Percentiles rank a stretch among this genome's conserved stretches.
phyloP scores from a whole-genome alignment of 768 basidiomycete genomes.

The Dioszegia crocea region DNA sequence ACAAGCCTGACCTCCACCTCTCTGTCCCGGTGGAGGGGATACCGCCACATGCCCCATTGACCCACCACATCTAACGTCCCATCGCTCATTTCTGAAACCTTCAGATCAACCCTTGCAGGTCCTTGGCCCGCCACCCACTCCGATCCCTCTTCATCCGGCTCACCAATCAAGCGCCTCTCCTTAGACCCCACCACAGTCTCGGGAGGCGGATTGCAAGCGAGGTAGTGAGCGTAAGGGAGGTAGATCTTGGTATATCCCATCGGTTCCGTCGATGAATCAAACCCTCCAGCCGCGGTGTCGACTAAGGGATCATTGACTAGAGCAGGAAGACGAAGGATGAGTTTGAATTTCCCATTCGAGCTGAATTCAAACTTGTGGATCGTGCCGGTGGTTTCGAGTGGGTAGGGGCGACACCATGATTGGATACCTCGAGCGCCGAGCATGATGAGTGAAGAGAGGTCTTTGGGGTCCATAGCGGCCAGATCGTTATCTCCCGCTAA shows the following conservation, averaged over 20 bases:
- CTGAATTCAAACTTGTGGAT: constrained; percentile 70
- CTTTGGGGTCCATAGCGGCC: constrained; percentile 18
- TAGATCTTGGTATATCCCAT: constrained; percentile 71
- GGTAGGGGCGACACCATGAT: constrained; percentile 83
- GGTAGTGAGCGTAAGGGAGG: constrained; percentile 81
- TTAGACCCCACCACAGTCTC: constrained; percentile 53
- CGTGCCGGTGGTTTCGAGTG: constrained; percentile 68
- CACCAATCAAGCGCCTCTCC: constrained; percentile 10
- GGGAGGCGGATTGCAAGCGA: constrained; percentile 83
- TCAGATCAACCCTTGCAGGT: constrained; percentile 25
- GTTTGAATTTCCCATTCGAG: constrained; percentile 63
- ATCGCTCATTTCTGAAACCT: constrained; percentile 23
- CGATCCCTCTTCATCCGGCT: constrained; percentile 6
- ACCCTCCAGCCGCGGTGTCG: constrained; percentile 9
- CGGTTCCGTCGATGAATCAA: no score
- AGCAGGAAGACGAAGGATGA: constrained; percentile 57
- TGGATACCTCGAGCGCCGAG: constrained; percentile 73
- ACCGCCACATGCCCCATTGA: constrained; percentile 33
- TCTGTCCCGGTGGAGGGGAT: constrained; percentile 13
- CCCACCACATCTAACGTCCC: constrained; percentile 25
- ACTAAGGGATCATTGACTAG: constrained; percentile 4
- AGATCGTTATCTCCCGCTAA: constrained; percentile 23
- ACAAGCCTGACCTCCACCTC: constrained; percentile 16
- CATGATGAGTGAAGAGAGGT: constrained; percentile 24
- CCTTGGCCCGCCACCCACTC: constrained; percentile 23